Base-by-base conservation (phyloP, 495 filamentous ascomycete species). In the Bombardia bombarda region DNA sequence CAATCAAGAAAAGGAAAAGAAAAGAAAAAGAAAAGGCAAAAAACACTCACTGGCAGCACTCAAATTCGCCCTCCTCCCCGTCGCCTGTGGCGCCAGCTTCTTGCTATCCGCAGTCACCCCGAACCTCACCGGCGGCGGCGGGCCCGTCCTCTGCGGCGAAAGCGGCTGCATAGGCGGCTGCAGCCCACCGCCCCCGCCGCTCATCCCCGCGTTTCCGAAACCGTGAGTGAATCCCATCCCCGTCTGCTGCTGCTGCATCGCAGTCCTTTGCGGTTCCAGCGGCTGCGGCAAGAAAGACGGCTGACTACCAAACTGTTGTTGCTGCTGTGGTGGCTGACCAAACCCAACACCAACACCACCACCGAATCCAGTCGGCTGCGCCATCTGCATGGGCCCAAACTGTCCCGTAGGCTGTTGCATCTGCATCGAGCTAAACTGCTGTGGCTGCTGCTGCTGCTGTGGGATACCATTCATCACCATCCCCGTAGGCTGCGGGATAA, bases 11-110 rank as follows among this genome's bases (percentile, higher is more conserved):
- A 7, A 31, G 2, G 21, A n/a, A 25, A 19, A 13, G 23, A 41
- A 21, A 41, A 41, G 13, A 38, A 14, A 52, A 24, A 36, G 28
- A 37, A 36, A 47, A 47, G 43, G 30, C 42, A 42, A 49, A 43
- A 40, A 20, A 40, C n/a, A 85, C 90, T 82, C 84, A 98, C 92
- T 98, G 56, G 92, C 92, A 76, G 90, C 83, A 31, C 80, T 68
- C 51, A 97, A 73, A 60, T 97, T 95, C 42, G 92, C 92, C 72
- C 82, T 81, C 49, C 82, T 63, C 52, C 92, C 93, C 20, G 92
- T 98, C 18, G 89, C 76, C 69, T 98, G 92, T 23, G 90, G 85
- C 46, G 78, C 75, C 53, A 97, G 66, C 58, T 86, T 90, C 62
- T 87, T 87, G 8, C 67, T 68, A 26, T 78, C 80, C 16, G 65